Evolutionary conservation across 805 yeast genomes (phyloP), one percentile per base, ranked within the genome.

Genomic region (Cyberlindnera japonica): DNA sequence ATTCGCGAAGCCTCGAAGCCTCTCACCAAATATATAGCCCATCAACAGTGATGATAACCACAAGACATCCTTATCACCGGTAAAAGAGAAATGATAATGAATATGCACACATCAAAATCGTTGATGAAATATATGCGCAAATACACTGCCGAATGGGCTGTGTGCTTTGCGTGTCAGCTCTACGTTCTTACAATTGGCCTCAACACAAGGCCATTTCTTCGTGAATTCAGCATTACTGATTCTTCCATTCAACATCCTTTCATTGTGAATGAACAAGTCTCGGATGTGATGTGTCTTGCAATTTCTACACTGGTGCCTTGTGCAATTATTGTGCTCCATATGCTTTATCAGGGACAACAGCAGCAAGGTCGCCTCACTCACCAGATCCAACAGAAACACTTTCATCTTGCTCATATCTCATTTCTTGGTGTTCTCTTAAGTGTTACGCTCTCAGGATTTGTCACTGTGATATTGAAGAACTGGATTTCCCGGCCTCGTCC

Each of bases 401-500:
- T 49, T 18, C 45, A 49, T 19, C 22, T 30, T 12, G 22, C 45
- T 2, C 54, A 51, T 31, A 35, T 43, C 7, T 38, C 50, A 9
- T 6, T 38, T 6, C 29, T 50, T 6, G 49, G 48, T 2, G 32
- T 52, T 10, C 17, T 34, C 7, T 25, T 42, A 8, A 37, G 50
- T 5, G 28, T 49, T 11, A 31, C 49, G 1, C 24, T 52, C 5
- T 49, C 52, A 2, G 41, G 44, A 1, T 35, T 47, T n/a, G 35
- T 48, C 9, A 44, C 51, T 9, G 38, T 47, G 51, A 65, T 81
- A 12, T 57, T 87, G 39, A 91, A 91, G 62, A 79, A 82, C 54
- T 76, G 83, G 76, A 77, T 91, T 38, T 96, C 96, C 6, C 73
- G 95, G 53, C 86, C 84, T 45, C 69, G 98, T 38, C 98, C 98